Percentiles rank a stretch among this genome's conserved stretches.
Evolutionary conservation across 2,329 filamentous ascomycete species (phyloP).

Genomic region (Sclerotinia borealis): DNA sequence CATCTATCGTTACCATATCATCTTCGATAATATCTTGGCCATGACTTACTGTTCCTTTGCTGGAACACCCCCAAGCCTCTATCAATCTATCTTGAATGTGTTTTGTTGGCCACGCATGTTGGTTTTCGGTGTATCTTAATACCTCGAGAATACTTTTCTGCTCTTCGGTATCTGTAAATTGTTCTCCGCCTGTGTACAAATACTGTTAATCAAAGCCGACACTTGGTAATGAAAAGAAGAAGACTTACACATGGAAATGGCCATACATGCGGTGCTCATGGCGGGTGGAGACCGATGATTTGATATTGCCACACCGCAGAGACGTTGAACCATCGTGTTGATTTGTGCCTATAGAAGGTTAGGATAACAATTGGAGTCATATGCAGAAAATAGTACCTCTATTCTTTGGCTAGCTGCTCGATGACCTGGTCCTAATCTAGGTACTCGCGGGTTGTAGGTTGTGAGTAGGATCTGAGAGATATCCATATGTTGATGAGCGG

Average conservation of each 20-base stretch:
- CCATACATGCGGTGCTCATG: conserved; percentile 33
- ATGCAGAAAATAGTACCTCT: conserved; percentile 11
- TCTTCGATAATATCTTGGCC: neutral
- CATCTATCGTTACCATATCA: neutral
- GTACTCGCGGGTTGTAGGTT: conserved; percentile 35
- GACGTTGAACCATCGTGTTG: conserved; percentile 14
- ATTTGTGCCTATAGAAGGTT: conserved; percentile 15
- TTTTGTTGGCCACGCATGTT: conserved; percentile 35
- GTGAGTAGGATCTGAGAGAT: conserved; percentile 36
- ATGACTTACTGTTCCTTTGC: neutral
- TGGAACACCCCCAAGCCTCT: conserved; percentile 30
- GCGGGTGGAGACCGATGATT: conserved; percentile 20
- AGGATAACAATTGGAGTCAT: neutral
- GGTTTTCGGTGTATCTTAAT: conserved; percentile 21
- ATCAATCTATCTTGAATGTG: conserved; percentile 30
- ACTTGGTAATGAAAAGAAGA: neutral
- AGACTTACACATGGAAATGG: conserved; percentile 30
- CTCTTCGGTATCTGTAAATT: conserved; percentile 29
- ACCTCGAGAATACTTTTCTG: conserved; percentile 30
- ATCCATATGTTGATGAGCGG: conserved; percentile 38
- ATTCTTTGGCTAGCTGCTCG: conserved; percentile 13
- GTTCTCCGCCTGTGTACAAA: conserved; percentile 23
- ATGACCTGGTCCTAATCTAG: conserved; percentile 19
- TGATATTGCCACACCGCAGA: conserved; percentile 22
- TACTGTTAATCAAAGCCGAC: neutral